phyloP scores from a whole-genome alignment of 352 stramenopile genomes.

The Pythium pectinolyticum region DNA sequence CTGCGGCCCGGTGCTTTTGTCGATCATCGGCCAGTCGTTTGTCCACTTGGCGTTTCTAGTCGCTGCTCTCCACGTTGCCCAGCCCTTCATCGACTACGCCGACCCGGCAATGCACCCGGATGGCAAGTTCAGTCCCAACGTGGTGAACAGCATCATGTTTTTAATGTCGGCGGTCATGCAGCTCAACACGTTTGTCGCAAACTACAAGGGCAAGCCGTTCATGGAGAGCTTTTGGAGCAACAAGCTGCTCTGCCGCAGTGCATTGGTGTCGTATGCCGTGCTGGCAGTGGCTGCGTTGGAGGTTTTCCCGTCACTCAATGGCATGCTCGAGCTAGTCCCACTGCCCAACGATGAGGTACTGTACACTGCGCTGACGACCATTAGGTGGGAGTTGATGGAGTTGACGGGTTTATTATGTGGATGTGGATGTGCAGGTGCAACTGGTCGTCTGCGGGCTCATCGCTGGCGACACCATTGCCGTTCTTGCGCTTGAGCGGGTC shows the following conservation, averaged over 20 bases:
- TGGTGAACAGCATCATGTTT: slow-evolving; percentile 95
- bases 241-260: slow-evolving; percentile 37
- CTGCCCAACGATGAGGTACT: slow-evolving; percentile 41
- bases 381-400: background rate
- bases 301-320: slow-evolving; percentile 35
- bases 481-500: slow-evolving; percentile 43
- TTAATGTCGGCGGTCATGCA: slow-evolving; percentile 83
- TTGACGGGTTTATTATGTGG: background rate
- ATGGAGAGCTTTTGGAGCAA: slow-evolving; percentile 55
- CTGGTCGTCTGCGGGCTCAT: slow-evolving; percentile 50
- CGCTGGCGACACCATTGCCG: slow-evolving; percentile 50
- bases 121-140: slow-evolving; percentile 91
- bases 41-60: slow-evolving; percentile 89
- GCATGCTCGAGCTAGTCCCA: slow-evolving; percentile 40
- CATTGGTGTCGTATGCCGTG: slow-evolving; percentile 32
- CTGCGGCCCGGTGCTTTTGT: slow-evolving; percentile 74
- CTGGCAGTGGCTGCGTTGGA: slow-evolving; percentile 35
- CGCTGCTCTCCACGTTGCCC: slow-evolving; percentile 40
- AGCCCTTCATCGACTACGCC: slow-evolving; percentile 62
- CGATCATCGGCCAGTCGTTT: slow-evolving; percentile 90
- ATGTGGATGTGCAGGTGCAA: slow-evolving; percentile 36
- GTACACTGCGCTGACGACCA: background rate
- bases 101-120: slow-evolving; percentile 63
- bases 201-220: slow-evolving; percentile 55
- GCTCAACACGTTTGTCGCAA: slow-evolving; percentile 53